phyloP scores from a whole-genome alignment of 2,329 filamentous ascomycete species.

The Pezicula rhizophila region DNA sequence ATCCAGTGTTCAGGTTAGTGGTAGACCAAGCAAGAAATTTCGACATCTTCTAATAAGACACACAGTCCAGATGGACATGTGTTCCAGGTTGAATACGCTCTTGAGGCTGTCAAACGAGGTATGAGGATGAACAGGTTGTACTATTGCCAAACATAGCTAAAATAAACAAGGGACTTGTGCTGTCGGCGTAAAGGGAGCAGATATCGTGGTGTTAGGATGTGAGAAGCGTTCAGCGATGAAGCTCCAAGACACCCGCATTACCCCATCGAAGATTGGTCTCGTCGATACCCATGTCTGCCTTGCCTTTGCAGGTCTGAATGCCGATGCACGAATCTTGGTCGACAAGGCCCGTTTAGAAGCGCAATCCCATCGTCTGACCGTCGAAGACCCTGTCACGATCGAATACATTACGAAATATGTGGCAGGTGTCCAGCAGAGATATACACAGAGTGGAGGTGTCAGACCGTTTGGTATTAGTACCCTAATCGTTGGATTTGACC shows the following conservation, averaged over 20 bases:
- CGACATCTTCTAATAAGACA: conserved; percentile 36
- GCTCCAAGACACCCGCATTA: conserved; percentile 98
- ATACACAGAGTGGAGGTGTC: conserved; percentile 97
- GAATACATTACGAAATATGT: conserved; percentile 99
- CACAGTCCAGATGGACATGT: conserved; percentile 95
- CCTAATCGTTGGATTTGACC: conserved; percentile 96
- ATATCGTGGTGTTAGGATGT: conserved; percentile 93
- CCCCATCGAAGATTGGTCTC: conserved; percentile 95
- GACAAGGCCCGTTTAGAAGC: conserved; percentile 97
- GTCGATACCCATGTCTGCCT: conserved; percentile 95
- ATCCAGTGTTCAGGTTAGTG: conserved; percentile 73
- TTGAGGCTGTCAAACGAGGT: conserved; percentile 98
- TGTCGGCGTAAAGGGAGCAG: conserved; percentile 90
- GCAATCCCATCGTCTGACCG: conserved; percentile 92
- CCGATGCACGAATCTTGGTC: conserved; percentile 94
- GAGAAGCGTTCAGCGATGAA: conserved; percentile 99
- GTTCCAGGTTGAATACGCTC: conserved; percentile 99
- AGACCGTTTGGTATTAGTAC: conserved; percentile 98
- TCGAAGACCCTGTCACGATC: conserved; percentile 94
- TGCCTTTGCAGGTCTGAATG: conserved; percentile 94
- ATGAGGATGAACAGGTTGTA: conserved; percentile 19
- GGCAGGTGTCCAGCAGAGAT: conserved; percentile 94
- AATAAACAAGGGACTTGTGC: conserved; percentile 75
- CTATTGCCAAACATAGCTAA: conserved; percentile 13
- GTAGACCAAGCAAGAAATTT: conserved; percentile 1